Conservation (phyloP, 371 early-diverging fungal genomes). For the Coemansia sp. region DNA sequence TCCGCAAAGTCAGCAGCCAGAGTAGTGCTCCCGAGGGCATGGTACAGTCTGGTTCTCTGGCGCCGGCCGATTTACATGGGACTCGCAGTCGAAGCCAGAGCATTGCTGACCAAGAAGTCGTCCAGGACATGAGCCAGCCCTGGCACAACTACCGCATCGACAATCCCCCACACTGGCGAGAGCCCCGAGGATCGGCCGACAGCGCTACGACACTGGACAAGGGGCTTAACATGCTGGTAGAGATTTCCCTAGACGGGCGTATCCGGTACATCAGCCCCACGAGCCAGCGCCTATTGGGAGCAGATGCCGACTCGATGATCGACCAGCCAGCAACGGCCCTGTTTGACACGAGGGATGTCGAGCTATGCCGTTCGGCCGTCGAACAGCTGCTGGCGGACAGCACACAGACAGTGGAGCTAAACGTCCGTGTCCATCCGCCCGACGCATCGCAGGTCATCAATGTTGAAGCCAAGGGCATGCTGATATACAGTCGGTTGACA, state of each 20-base stretch:
- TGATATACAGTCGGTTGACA: conserved; percentile 73
- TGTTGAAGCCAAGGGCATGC: conserved; percentile 90
- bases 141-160: conserved; percentile 1
- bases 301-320: conserved; percentile 28
- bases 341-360: conserved; percentile 53
- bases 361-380: conserved; percentile 69
- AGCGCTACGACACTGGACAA: conserved; percentile 24
- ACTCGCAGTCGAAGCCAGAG: background rate
- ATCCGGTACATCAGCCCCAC: conserved; percentile 50
- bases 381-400: conserved; percentile 68
- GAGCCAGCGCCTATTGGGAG: conserved; percentile 33
- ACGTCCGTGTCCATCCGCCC: conserved; percentile 61
- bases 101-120: background rate
- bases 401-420: conserved; percentile 73
- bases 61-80: background rate
- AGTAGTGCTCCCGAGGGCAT: no score
- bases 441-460: conserved; percentile 42
- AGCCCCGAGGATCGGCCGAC: background rate
- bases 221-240: conserved; percentile 46
- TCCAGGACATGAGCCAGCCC: background rate
- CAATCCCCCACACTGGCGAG: conserved; percentile 6
- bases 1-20: background rate
- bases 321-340: conserved; percentile 37
- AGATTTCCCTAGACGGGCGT: conserved; percentile 44
- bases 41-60: no score